A percentile compares a stretch with the other conserved stretches of the same genome.
Conservation (phyloP, 2,329 filamentous ascomycete species). For the Diaporthe vaccinii region DNA sequence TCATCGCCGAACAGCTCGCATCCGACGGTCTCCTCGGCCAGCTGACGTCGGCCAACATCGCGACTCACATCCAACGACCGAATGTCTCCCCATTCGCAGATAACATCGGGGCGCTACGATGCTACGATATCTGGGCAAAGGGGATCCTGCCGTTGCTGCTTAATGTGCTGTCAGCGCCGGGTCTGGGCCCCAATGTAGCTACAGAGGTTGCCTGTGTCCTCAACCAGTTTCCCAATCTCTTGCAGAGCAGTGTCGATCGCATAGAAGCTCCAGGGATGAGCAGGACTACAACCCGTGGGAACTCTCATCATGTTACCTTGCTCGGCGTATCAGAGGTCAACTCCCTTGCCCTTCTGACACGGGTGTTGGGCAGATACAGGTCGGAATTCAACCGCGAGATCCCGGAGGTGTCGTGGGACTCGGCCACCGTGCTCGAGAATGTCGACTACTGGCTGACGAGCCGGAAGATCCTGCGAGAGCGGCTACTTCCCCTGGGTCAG, state of each 20-base stretch:
- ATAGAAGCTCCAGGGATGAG: constrained; percentile 74
- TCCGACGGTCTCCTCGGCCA: constrained; percentile 87
- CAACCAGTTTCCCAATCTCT: constrained; percentile 87
- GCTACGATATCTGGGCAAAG: constrained; percentile 91
- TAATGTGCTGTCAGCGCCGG: constrained; percentile 80
- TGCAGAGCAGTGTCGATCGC: constrained; percentile 78
- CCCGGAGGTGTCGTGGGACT: constrained; percentile 81
- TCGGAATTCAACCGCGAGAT: constrained; percentile 79
- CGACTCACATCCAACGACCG: constrained; percentile 79
- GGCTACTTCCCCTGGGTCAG: constrained; percentile 79
- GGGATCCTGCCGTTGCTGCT: constrained; percentile 90
- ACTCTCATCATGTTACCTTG: constrained; percentile 78
- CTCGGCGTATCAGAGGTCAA: constrained; percentile 83
- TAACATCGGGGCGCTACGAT: constrained; percentile 74
- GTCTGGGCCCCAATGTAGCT: constrained; percentile 82
- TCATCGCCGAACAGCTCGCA: constrained; percentile 90
- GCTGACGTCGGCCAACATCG: constrained; percentile 83
- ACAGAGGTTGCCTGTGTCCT: constrained; percentile 89
- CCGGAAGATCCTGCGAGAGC: constrained; percentile 76
- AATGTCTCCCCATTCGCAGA: constrained; percentile 85
- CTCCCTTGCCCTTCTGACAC: constrained; percentile 80
- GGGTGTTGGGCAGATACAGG: constrained; percentile 77
- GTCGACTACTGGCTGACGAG: constrained; percentile 85
- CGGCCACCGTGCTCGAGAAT: constrained; percentile 79
- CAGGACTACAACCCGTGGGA: constrained; percentile 62